These are phyloP conservation scores for Penstemon eatonii DNA, from an alignment of 257 asterid species.

Conservation along the genomic window DNA sequence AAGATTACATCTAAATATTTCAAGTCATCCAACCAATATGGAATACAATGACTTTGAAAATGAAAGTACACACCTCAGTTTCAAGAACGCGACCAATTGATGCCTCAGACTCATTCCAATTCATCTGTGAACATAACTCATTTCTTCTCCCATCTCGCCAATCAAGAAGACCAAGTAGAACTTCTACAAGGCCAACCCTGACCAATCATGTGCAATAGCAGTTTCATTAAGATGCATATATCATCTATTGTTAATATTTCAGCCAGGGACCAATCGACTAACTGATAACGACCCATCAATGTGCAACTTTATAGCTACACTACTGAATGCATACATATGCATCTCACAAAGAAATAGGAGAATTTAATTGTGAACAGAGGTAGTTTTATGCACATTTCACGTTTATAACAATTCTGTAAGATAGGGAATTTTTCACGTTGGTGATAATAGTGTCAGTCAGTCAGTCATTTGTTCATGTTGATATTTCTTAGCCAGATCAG, in stretches of 20 bases:
- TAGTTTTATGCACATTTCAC: too few relatives aligned
- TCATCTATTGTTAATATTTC: too few relatives aligned
- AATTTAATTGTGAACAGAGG: too few relatives aligned
- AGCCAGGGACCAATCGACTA: too few relatives aligned
- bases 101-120: slow-evolving; percentile 99
- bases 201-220: slow-evolving; percentile 22
- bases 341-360: too few relatives aligned
- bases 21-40: background rate
- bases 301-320: too few relatives aligned
- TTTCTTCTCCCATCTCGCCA: slow-evolving; percentile 97
- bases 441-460: slow-evolving; percentile 53
- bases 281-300: too few relatives aligned
- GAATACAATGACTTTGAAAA: background rate
- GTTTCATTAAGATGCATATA: background rate
- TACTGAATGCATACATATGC: too few relatives aligned
- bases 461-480: slow-evolving; percentile 76
- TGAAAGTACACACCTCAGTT: slow-evolving; percentile 63
- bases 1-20: slow-evolving; percentile 4
- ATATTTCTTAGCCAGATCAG: slow-evolving; percentile 70
- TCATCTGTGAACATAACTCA: slow-evolving; percentile 82
- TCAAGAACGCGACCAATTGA: slow-evolving; percentile 93
- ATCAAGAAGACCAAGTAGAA: slow-evolving; percentile 98
- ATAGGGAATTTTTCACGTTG: slow-evolving; percentile 1
- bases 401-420: too few relatives aligned
- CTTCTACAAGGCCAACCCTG: slow-evolving; percentile 98